phyloP scores from a whole-genome alignment of 2,329 filamentous ascomycete genomes.

The Diaporthe citrichinensis region DNA sequence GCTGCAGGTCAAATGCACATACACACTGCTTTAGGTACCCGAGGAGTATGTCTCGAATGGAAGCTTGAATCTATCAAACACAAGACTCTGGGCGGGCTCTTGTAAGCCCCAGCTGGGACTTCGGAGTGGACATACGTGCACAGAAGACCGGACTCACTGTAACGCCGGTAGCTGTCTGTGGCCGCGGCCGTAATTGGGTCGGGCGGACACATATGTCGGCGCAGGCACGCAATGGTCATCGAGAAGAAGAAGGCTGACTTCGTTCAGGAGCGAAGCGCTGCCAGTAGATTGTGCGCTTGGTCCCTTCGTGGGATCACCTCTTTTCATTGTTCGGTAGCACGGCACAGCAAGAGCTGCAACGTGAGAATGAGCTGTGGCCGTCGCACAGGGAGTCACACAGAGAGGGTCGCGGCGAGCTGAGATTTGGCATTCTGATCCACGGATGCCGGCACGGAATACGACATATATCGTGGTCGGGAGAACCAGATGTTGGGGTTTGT shows the following conservation, averaged over 20 bases:
- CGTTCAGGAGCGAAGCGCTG: constrained; percentile 39
- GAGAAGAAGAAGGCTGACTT: background rate
- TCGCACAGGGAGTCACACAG: constrained; percentile 10
- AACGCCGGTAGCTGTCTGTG: background rate
- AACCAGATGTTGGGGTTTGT: constrained; percentile 37
- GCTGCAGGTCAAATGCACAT: background rate
- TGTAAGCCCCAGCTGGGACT: background rate
- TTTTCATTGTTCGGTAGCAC: constrained; percentile 32
- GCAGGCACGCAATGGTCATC: constrained; percentile 2
- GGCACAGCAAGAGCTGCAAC: constrained; percentile 16
- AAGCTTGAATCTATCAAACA: background rate
- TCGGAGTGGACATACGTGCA: background rate
- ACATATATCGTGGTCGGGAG: constrained; percentile 39
- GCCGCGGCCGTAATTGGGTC: constrained; percentile 27
- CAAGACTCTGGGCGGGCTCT: background rate
- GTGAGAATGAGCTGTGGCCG: constrained; percentile 6
- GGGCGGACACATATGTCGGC: constrained; percentile 16
- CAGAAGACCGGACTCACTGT: background rate
- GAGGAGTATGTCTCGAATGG: background rate
- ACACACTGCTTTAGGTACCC: background rate
- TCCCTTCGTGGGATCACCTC: constrained; percentile 17
- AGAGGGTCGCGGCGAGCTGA: constrained; percentile 31
- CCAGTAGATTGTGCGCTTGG: constrained; percentile 24
- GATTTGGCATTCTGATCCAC: constrained; percentile 38
- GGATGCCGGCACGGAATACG: constrained; percentile 39